Evolutionary conservation across 1,139 yeast species (phyloP).

Genomic region (Candida gigantensis): DNA sequence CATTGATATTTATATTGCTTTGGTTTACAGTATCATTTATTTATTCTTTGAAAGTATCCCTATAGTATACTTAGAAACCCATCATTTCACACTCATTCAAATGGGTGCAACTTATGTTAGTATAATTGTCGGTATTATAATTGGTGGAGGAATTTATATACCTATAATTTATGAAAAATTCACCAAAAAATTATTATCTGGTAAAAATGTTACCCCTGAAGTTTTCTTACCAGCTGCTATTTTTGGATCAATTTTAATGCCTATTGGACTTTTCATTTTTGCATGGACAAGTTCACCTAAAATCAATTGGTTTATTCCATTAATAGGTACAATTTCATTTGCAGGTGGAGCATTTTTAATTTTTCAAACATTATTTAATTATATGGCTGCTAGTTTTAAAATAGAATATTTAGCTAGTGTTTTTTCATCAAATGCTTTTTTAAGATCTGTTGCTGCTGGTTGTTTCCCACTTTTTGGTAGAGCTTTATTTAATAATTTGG

Average conservation of each 20-base stretch:
- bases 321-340: slow-evolving; percentile 43
- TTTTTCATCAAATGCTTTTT: slow-evolving; percentile 56
- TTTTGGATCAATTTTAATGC: slow-evolving; percentile 42
- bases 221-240: slow-evolving; percentile 46
- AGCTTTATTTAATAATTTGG: slow-evolving; percentile 49
- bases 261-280: slow-evolving; percentile 47
- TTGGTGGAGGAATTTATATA: slow-evolving; percentile 28
- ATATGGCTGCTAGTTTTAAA: slow-evolving; percentile 31
- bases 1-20: slow-evolving; percentile 51
- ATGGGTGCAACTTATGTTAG: slow-evolving; percentile 49
- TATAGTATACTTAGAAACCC: slow-evolving; percentile 45
- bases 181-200: slow-evolving; percentile 25
- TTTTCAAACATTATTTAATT: slow-evolving; percentile 42
- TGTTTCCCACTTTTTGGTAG: slow-evolving; percentile 64
- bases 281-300: slow-evolving; percentile 49
- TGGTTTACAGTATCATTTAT: slow-evolving; percentile 56
- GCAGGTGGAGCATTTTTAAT: slow-evolving; percentile 40
- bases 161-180: slow-evolving; percentile 21
- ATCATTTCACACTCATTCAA: slow-evolving; percentile 51
- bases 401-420: slow-evolving; percentile 54
- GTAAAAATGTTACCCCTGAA: slow-evolving; percentile 36
- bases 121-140: slow-evolving; percentile 43
- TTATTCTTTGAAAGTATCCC: slow-evolving; percentile 67
- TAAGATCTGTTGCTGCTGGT: slow-evolving; percentile 56
- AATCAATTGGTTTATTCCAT: slow-evolving; percentile 46